Percentiles rank a stretch among this genome's conserved stretches.
Evolutionary conservation across 345 rosid genomes (phyloP).

Genomic region (Arabis alpina): DNA sequence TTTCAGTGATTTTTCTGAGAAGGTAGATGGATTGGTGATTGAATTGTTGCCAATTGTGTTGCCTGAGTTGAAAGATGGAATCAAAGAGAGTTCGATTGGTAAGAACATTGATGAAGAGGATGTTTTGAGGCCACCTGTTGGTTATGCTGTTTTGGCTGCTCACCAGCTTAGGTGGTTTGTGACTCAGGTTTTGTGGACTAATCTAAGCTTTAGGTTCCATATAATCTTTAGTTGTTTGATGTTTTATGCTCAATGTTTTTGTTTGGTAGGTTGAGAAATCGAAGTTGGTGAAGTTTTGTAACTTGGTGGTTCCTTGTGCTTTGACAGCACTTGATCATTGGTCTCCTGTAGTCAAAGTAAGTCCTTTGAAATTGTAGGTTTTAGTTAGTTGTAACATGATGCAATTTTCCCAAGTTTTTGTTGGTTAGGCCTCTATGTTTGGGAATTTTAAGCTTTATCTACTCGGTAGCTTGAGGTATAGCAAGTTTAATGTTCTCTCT

Average conservation of each 20-base stretch:
- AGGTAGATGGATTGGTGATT: conserved; percentile 45
- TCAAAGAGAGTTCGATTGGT: conserved; percentile 71
- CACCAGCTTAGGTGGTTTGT: conserved; percentile 88
- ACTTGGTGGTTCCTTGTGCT: conserved; percentile 86
- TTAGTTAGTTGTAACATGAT: not conserved
- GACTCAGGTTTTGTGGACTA: conserved; percentile 26
- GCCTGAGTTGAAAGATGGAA: conserved; percentile 61
- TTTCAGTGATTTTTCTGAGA: conserved; percentile 37
- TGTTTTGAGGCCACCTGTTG: conserved; percentile 72
- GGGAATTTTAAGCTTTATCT: conserved; percentile 16
- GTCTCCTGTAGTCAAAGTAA: conserved; percentile 88
- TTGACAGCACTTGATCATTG: conserved; percentile 91
- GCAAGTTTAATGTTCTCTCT: conserved; percentile 23
- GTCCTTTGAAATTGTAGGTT: conserved; percentile 16
- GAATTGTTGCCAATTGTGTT: conserved; percentile 62
- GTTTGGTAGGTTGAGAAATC: conserved; percentile 60
- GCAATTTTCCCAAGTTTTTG: no score
- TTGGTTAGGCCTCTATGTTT: no score
- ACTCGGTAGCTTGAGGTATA: conserved; percentile 1
- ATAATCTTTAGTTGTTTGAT: conserved; percentile 3
- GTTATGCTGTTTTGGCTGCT: conserved; percentile 65
- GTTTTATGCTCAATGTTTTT: conserved; percentile 1
- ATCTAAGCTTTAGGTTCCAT: conserved; percentile 1
- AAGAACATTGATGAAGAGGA: conserved; percentile 57
- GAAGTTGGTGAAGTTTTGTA: conserved; percentile 60